A percentile compares a stretch with the other conserved stretches of the same genome.
These are phyloP conservation scores for Nothophoma quercina DNA, from an alignment of 2,329 filamentous ascomycete genomes.

Conservation along the genomic window DNA sequence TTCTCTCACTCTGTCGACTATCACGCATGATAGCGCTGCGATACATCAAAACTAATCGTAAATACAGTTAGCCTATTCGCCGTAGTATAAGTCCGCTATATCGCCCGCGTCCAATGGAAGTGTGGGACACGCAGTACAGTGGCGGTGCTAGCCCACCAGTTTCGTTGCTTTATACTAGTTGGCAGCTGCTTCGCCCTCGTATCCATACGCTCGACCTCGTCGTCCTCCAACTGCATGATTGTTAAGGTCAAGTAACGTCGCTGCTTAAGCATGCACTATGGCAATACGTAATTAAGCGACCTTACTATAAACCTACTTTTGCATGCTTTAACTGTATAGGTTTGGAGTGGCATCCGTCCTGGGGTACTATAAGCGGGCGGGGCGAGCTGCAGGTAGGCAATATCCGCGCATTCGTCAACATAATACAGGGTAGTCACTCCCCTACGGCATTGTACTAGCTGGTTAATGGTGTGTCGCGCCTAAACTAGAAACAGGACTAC, in stretches of 20 bases:
- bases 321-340: slow-evolving; percentile 7
- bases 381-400: slow-evolving; percentile 2
- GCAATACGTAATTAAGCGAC: slow-evolving; percentile 2
- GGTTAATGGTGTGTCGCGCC: slow-evolving; percentile 2
- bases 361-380: slow-evolving; percentile 2
- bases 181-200: slow-evolving; percentile 7
- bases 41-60: slow-evolving; percentile 1
- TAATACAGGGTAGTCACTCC: not conserved
- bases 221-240: slow-evolving; percentile 9
- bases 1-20: slow-evolving; percentile 9
- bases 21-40: slow-evolving; percentile 2
- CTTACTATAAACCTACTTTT: slow-evolving; percentile 1
- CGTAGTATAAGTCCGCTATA: slow-evolving; percentile 10
- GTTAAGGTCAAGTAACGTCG: slow-evolving; percentile 5
- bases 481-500: slow-evolving; percentile 10
- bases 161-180: not conserved
- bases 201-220: slow-evolving; percentile 12
- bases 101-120: slow-evolving; percentile 1
- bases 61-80: slow-evolving; percentile 4
- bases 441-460: slow-evolving; percentile 1
- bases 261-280: slow-evolving; percentile 8
- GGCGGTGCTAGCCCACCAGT: not conserved
- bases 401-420: not conserved
- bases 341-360: slow-evolving; percentile 9
- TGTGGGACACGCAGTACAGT: slow-evolving; percentile 8